phyloP scores from a whole-genome alignment of 768 basidiomycete genomes.

The Tremella yokohamensis region DNA sequence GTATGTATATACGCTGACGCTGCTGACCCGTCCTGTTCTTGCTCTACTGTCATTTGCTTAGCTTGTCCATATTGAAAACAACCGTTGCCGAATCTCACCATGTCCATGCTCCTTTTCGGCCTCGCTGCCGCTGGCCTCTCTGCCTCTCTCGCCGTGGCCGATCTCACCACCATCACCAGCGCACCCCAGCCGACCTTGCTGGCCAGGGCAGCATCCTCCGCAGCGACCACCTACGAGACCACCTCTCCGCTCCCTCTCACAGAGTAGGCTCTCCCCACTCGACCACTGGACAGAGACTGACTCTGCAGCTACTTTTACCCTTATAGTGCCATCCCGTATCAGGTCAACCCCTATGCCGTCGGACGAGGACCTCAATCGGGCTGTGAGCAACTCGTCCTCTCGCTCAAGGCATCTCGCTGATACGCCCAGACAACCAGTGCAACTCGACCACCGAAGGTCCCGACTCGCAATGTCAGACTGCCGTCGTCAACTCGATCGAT shows the following conservation, averaged over 20 bases:
- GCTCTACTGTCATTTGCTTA: too few relatives aligned
- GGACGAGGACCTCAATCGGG: slow-evolving; percentile 17
- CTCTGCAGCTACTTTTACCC: slow-evolving; percentile 10
- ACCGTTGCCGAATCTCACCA: too few relatives aligned
- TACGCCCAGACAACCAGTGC: slow-evolving; percentile 15
- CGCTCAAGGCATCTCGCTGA: background rate
- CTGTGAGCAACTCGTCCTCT: slow-evolving; percentile 1
- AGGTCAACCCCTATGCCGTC: slow-evolving; percentile 16
- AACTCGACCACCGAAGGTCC: slow-evolving; percentile 15
- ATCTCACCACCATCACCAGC: slow-evolving; percentile 6
- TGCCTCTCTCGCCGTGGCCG: background rate
- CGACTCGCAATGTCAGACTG: slow-evolving; percentile 16
- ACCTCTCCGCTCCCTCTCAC: slow-evolving; percentile 17
- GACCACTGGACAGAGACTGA: background rate
- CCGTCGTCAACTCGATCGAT: slow-evolving; percentile 6
- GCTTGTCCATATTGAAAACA: too few relatives aligned
- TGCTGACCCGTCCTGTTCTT: too few relatives aligned
- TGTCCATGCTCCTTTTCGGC: too few relatives aligned
- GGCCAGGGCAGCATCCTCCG: background rate
- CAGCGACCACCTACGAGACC: slow-evolving; percentile 13
- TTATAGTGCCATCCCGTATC: slow-evolving; percentile 8
- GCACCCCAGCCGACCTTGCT: background rate
- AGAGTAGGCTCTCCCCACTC: slow-evolving; percentile 1
- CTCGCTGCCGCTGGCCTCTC: too few relatives aligned
- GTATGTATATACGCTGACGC: too few relatives aligned